Conservation (phyloP, 106 monocot species). For the Dioscorea dumetorum region DNA sequence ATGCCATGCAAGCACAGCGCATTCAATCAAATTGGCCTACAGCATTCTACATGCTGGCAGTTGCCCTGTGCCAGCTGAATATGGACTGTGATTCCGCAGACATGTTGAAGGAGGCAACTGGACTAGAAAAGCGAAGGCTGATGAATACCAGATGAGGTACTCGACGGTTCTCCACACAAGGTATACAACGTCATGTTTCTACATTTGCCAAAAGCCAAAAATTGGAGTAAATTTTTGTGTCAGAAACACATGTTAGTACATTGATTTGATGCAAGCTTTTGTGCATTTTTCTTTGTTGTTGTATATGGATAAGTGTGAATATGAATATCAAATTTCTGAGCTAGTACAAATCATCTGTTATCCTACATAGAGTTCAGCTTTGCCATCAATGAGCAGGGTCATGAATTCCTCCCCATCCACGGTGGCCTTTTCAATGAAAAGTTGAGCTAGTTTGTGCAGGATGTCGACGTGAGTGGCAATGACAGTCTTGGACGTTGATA, state of each 20-base stretch:
- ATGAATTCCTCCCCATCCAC: slow-evolving; percentile 99
- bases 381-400: slow-evolving; percentile 96
- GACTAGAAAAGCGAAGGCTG: slow-evolving; percentile 46
- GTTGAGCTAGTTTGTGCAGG: slow-evolving; percentile 87
- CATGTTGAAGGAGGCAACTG: slow-evolving; percentile 59
- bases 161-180: too few species aligned
- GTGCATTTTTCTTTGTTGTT: too few species aligned
- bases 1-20: slow-evolving; percentile 68
- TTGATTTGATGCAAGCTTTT: too few species aligned
- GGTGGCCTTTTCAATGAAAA: slow-evolving; percentile 88
- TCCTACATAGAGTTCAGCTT: slow-evolving; percentile 83
- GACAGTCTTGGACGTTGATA: neutral
- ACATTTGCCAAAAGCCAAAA: too few species aligned
- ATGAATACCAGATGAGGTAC: neutral
- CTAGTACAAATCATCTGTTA: slow-evolving; percentile 3
- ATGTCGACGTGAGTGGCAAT: slow-evolving; percentile 82
- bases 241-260: too few species aligned
- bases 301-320: neutral
- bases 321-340: slow-evolving; percentile 15
- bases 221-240: too few species aligned
- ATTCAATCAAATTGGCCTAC: slow-evolving; percentile 59
- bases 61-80: slow-evolving; percentile 49
- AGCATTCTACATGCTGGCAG: slow-evolving; percentile 69
- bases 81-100: slow-evolving; percentile 55
- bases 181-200: too few species aligned